Conservation (phyloP, 108 stramenopile species). For the Cyclotella sp. region DNA sequence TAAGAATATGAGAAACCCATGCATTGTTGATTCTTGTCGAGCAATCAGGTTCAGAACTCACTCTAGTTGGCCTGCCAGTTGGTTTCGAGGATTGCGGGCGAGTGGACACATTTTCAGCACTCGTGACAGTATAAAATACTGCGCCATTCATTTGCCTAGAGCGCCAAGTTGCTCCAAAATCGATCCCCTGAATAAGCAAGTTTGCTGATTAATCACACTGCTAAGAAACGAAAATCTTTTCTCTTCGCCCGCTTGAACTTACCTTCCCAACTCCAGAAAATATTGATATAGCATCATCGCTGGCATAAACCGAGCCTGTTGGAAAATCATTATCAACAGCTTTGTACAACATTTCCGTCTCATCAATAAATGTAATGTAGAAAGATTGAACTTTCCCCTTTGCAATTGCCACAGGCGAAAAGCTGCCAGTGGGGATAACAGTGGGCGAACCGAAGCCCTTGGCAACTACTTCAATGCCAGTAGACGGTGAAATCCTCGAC, state of each 20-base stretch:
- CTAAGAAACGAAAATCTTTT: no score
- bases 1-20: no score
- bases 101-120: not conserved
- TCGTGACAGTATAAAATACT: conserved; percentile 13
- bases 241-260: no score
- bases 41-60: not conserved
- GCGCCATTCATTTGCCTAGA: conserved; percentile 39
- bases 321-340: conserved; percentile 26
- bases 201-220: no score
- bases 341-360: conserved; percentile 34
- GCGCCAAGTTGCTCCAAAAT: conserved; percentile 30
- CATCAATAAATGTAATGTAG: conserved; percentile 32
- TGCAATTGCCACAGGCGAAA: conserved; percentile 19
- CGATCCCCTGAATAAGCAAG: not conserved
- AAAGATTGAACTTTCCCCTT: conserved; percentile 27
- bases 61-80: conserved; percentile 5
- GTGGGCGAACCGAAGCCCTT: conserved; percentile 34
- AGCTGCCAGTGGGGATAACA: conserved; percentile 26
- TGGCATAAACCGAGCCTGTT: conserved; percentile 19
- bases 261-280: conserved; percentile 22
- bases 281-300: conserved; percentile 25
- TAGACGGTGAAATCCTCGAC: conserved; percentile 20
- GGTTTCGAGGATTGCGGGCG: not conserved
- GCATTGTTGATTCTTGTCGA: no score
- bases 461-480: conserved; percentile 23